phyloP scores from a whole-genome alignment of 345 rosid genomes.

The Erysimum cheiranthoides region DNA sequence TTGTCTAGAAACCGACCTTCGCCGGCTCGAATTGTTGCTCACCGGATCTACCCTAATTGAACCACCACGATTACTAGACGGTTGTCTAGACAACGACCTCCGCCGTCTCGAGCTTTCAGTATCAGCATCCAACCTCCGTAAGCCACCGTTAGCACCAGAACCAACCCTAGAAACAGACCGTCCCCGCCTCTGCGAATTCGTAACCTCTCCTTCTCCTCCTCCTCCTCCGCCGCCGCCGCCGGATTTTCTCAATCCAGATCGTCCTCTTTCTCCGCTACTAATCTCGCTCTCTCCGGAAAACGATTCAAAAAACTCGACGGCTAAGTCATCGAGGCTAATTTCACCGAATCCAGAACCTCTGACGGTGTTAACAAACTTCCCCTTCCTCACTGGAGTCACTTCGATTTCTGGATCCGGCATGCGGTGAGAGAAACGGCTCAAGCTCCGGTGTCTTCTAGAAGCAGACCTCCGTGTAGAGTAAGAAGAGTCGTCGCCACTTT shows the following conservation, averaged over 20 bases:
- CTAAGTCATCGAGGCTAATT: constrained; percentile 86
- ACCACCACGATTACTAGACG: constrained; percentile 23
- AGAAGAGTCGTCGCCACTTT: constrained; percentile 56
- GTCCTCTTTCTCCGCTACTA: constrained; percentile 54
- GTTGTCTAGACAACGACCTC: constrained; percentile 68
- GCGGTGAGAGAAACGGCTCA: constrained; percentile 82
- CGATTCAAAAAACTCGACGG: constrained; percentile 67
- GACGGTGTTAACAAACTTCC: constrained; percentile 77
- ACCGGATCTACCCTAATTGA: constrained; percentile 10
- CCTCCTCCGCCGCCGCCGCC: constrained; percentile 26
- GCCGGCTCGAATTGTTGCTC: constrained; percentile 13
- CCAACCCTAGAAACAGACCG: constrained; percentile 82
- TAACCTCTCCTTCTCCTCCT: constrained; percentile 30
- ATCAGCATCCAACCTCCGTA: constrained; percentile 54
- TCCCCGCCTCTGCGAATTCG: constrained; percentile 69
- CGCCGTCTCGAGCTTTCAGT: constrained; percentile 57
- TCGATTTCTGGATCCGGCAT: constrained; percentile 52
- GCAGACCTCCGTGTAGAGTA: constrained; percentile 51
- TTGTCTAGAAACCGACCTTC: constrained; percentile 46
- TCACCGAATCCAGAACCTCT: constrained; percentile 90
- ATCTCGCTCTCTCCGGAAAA: constrained; percentile 45
- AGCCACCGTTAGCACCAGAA: constrained; percentile 51
- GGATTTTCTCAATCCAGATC: constrained; percentile 49
- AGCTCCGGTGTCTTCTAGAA: constrained; percentile 76
- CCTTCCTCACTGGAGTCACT: constrained; percentile 54